Base-by-base conservation (phyloP, 441 rosid genomes). In the Omphalea diandra region DNA sequence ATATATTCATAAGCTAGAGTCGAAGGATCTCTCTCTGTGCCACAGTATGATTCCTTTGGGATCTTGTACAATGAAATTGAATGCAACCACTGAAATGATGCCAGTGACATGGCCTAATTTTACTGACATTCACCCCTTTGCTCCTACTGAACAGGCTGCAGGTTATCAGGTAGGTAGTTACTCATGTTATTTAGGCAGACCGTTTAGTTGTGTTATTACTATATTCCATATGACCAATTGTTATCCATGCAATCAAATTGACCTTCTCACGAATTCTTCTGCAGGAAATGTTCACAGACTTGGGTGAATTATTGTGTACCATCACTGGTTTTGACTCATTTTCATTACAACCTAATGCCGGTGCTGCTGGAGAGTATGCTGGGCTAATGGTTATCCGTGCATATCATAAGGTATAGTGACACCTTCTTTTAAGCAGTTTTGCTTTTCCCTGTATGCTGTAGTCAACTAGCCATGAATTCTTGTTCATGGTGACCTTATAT, bases 321-420 rank as follows among this genome's bases (percentile, higher is more conserved):
- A 81, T 95, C 77, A 92, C 99, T 63, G 98, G 99, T 41, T 95
- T 95, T 69, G 95, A 95, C 77, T 92, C 99, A 47, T 87, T 95
- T 91, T 95, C 99, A 27, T 79, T 95, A 83, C 99, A 95, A 88
- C 99, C 99, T 32, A 95, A 95, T 83, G 97, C 99, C 62, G 98
- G 98, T 81, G 97, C 96, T 57, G 84, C 99, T 74, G 99, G 99
- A 17, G 99, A 92, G 82, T 95, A 92, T 74, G 90, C 99, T 38
- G 98, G 98, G 74, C 91, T 95, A 59, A 95, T 95, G 99, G 99
- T 90, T 75, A 95, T 95, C 79, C 99, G 96, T 5, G 98, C 96
- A 32, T 95, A 89, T 83, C 99, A 95, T 73, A 64, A 76, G 93
- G 99, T 92, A 90, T 10, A 49, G 35, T 66, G 54, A 68, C 38